Conservation (phyloP, 75 land plant species). For the Pinus tabuliformis region DNA sequence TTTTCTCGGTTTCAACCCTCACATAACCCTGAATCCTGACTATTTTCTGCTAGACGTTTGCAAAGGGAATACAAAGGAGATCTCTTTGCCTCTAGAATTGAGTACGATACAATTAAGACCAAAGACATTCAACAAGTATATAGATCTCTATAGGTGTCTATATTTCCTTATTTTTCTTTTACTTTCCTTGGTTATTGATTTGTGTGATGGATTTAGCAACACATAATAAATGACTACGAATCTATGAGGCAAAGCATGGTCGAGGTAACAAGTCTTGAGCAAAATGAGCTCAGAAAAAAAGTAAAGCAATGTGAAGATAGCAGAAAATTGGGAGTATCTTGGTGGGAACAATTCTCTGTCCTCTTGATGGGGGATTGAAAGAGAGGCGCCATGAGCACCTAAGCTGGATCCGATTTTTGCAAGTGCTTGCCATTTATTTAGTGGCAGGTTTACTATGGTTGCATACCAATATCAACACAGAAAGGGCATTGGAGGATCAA, state of each 20-base stretch:
- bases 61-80: constrained; percentile 18
- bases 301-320: neutral
- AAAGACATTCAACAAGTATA: neutral
- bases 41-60: constrained; percentile 28
- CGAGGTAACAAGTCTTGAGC: neutral
- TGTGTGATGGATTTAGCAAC: constrained; percentile 11
- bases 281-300: neutral
- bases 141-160: neutral
- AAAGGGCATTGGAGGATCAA: neutral
- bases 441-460: constrained; percentile 54
- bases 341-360: constrained; percentile 56
- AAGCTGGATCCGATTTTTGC: constrained; percentile 30
- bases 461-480: constrained; percentile 20
- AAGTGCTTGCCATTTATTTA: constrained; percentile 28
- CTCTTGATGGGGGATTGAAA: constrained; percentile 48
- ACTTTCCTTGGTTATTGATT: no score
- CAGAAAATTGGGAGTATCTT: constrained; percentile 34
- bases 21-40: constrained; percentile 27
- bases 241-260: constrained; percentile 1
- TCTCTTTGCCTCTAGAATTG: constrained; percentile 9
- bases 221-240: constrained; percentile 2
- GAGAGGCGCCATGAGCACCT: constrained; percentile 61
- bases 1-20: constrained; percentile 12
- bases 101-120: neutral
- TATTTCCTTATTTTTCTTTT: neutral